A percentile compares a stretch with the other conserved stretches of the same genome.
Conservation (phyloP, 108 stramenopile species). For the Asterionellopsis glacialis region DNA sequence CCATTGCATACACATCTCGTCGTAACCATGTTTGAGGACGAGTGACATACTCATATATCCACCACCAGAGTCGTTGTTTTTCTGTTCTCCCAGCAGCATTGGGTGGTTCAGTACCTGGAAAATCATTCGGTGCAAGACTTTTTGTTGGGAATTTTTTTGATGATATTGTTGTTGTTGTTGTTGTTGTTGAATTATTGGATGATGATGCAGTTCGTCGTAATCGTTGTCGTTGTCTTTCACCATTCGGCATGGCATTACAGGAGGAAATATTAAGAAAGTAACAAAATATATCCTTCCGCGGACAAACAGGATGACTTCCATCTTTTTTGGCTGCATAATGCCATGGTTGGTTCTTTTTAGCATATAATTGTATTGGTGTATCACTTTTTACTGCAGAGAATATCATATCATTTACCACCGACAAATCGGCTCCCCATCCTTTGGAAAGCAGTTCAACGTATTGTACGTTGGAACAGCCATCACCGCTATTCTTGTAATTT, state of each 20-base stretch:
- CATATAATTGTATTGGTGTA: background rate
- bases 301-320: slow-evolving; percentile 9
- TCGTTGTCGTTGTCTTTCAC: too few species aligned
- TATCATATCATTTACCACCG: background rate
- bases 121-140: too few species aligned
- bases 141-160: too few species aligned
- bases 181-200: too few species aligned
- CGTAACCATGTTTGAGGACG: slow-evolving; percentile 26
- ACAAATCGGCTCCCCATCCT: slow-evolving; percentile 1
- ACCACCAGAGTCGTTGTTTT: slow-evolving; percentile 4
- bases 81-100: background rate
- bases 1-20: slow-evolving; percentile 3
- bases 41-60: slow-evolving; percentile 14
- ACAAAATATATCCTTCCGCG: slow-evolving; percentile 7
- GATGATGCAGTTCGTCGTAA: too few species aligned
- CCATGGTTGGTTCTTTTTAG: background rate
- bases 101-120: background rate
- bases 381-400: background rate
- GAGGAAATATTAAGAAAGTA: slow-evolving; percentile 16
- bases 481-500: background rate
- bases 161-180: too few species aligned
- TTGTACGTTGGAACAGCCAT: background rate
- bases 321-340: slow-evolving; percentile 16
- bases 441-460: background rate
- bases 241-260: background rate